Evolutionary conservation across 371 early-diverging fungal species (phyloP).

Genomic region (Rhizopus sp.): DNA sequence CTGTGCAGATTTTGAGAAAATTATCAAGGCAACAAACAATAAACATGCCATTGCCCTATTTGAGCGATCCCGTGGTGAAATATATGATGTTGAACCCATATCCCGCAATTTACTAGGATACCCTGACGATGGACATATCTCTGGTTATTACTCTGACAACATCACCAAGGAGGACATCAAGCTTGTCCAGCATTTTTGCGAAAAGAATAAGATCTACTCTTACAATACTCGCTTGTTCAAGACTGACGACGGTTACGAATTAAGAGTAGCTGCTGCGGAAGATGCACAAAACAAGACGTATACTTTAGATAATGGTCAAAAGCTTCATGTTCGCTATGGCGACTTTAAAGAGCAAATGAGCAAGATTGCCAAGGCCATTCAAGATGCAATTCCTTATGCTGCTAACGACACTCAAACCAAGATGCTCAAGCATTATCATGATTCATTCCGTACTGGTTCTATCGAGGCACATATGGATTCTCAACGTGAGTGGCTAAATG

Average conservation of each 20-base stretch:
- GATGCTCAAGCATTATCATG: slow-evolving; percentile 57
- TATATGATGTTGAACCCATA: slow-evolving; percentile 44
- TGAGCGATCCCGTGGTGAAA: slow-evolving; percentile 29
- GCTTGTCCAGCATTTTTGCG: slow-evolving; percentile 50
- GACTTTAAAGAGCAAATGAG: slow-evolving; percentile 51
- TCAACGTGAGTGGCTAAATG: slow-evolving; percentile 62
- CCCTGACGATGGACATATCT: slow-evolving; percentile 62
- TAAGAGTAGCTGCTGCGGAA: slow-evolving; percentile 40
- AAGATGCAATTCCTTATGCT: slow-evolving; percentile 43
- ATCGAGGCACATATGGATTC: slow-evolving; percentile 61
- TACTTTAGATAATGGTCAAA: slow-evolving; percentile 33
- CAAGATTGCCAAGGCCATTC: slow-evolving; percentile 46
- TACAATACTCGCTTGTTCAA: slow-evolving; percentile 55
- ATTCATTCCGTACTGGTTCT: slow-evolving; percentile 56
- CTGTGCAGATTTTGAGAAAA: slow-evolving; percentile 33
- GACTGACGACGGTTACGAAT: slow-evolving; percentile 26
- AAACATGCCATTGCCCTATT: slow-evolving; percentile 32
- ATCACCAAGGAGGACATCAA: slow-evolving; percentile 56
- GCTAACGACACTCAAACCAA: slow-evolving; percentile 56
- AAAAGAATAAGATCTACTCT: slow-evolving; percentile 36
- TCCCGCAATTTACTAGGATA: slow-evolving; percentile 55
- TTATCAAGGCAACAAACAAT: slow-evolving; percentile 37
- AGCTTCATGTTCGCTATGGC: slow-evolving; percentile 46
- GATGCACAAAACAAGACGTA: slow-evolving; percentile 13
- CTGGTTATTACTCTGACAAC: slow-evolving; percentile 57